A percentile compares a stretch with the other conserved stretches of the same genome.
phyloP scores from a whole-genome alignment of 805 yeast species.

The Brettanomyces naardenensis region DNA sequence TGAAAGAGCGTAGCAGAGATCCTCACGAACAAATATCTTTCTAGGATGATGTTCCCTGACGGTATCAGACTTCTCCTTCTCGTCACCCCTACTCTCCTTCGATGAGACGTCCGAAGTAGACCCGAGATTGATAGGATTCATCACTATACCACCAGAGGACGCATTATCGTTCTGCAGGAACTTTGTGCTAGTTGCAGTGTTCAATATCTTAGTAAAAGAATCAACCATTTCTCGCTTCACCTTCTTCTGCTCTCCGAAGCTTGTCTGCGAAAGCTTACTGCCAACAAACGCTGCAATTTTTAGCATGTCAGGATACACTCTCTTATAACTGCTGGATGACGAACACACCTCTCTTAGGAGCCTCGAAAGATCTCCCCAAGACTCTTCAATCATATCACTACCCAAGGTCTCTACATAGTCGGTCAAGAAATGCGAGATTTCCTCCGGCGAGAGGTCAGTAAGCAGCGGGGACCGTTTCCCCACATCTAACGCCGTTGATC shows the following conservation, averaged over 20 bases:
- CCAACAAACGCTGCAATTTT: conserved; percentile 45
- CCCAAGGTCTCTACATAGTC: conserved; percentile 61
- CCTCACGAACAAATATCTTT: conserved; percentile 31
- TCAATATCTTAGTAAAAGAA: conserved; percentile 18
- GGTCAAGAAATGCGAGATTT: conserved; percentile 45
- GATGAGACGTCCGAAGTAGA: background rate
- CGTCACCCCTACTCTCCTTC: background rate
- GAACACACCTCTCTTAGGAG: conserved; percentile 55
- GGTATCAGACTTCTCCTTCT: background rate
- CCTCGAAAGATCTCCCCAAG: conserved; percentile 50
- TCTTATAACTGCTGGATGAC: conserved; percentile 38
- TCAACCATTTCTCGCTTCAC: conserved; percentile 43
- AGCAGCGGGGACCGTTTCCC: conserved; percentile 38
- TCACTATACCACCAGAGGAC: too few species aligned
- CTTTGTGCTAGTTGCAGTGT: conserved; percentile 18
- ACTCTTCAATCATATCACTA: conserved; percentile 70
- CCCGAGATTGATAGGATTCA: conserved; percentile 15
- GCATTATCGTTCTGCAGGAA: conserved; percentile 12
- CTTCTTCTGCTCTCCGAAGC: conserved; percentile 55
- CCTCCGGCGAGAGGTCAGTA: conserved; percentile 36
- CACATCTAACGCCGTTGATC: conserved; percentile 20
- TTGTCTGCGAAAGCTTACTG: conserved; percentile 46
- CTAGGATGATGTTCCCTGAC: background rate
- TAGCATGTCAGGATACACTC: conserved; percentile 45
- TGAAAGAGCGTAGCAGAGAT: conserved; percentile 34